Base-by-base conservation (phyloP, 768 basidiomycete species). In the Hygrophoropsis aurantiaca region DNA sequence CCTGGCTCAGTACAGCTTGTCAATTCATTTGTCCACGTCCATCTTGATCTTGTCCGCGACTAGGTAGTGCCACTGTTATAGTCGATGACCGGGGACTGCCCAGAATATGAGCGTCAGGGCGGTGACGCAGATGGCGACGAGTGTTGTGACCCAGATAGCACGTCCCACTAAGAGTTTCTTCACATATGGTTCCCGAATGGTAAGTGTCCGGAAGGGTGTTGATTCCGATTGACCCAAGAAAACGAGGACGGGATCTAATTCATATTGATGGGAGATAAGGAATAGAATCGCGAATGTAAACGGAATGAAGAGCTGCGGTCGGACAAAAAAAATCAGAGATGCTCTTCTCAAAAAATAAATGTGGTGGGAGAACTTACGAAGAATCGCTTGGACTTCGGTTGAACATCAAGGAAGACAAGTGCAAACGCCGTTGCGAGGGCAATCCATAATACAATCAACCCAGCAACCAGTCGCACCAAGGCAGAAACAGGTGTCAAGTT, bases 201-300 rank as follows among this genome's bases (percentile, higher is more conserved):
- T 79, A 44, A 98, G 85, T 5, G 91, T 92, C 47, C 90, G 85
- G 82, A 98, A 98, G 2, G 95, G 94, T 10, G 94, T 97, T 33
- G 94, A 97, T 66, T 98, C 97, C 36, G 93, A 94, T 65, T 90
- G 90, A 50, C 85, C 85, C 59, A 97, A 70, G 72, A 98, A 90
- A 54, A 97, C 89, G 55, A 98, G 85, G 59, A 98, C 74, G 10
- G 97, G 97, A 64, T 97, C 95, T 43, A 98, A 85, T 66, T 97
- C 94, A 69, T 98, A 98, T 67, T 94, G 93, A 61, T 97, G 91
- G 13, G 94, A 92, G 47, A 98, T 77, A 54, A 99, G 84, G 74
- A 89, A 90, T 55, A 97, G 85, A 59, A 90, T 72, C 45, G 94
- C 91, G 55, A 98, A 64, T 18, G 87, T 76, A 69, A 97, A 98